These are phyloP conservation scores for Cyberlindnera meyerae DNA, from an alignment of 805 yeast genomes.

Conservation along the genomic window DNA sequence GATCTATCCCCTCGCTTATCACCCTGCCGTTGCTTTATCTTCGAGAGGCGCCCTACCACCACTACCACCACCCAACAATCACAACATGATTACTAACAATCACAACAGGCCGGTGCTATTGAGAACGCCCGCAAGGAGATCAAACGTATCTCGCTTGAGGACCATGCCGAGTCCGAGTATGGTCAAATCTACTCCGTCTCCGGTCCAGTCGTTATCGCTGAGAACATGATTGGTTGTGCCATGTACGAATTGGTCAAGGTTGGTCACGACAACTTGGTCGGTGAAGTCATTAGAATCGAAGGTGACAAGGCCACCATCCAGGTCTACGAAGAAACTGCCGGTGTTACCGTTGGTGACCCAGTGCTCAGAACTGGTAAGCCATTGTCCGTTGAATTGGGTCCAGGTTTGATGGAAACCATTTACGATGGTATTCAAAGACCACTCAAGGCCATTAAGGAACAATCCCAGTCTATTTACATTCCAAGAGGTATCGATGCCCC, in stretches of 20 bases:
- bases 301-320: conserved; percentile 97
- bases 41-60: too few relatives aligned
- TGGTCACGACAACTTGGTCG: conserved; percentile 94
- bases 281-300: conserved; percentile 96
- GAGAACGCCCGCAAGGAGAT: conserved; percentile 96
- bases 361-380: conserved; percentile 98
- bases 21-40: too few relatives aligned
- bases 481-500: conserved; percentile 99
- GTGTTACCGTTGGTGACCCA: conserved; percentile 99
- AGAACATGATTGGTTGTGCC: conserved; percentile 99
- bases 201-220: conserved; percentile 97
- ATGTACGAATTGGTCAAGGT: conserved; percentile 99
- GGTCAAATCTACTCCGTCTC: conserved; percentile 93
- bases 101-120: conserved; percentile 87
- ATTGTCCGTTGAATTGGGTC: conserved; percentile 97
- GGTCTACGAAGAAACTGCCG: conserved; percentile 99
- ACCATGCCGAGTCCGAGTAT: conserved; percentile 67
- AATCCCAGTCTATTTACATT: conserved; percentile 87
- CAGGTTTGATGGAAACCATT: conserved; percentile 98
- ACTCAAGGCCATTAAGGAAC: conserved; percentile 83
- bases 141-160: conserved; percentile 77
- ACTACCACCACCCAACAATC: too few relatives aligned
- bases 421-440: conserved; percentile 99
- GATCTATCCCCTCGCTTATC: too few relatives aligned
- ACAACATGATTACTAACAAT: too few relatives aligned